These are phyloP conservation scores for Penicillium sp. DNA, from an alignment of 2,329 filamentous ascomycete genomes.

Conservation along the genomic window DNA sequence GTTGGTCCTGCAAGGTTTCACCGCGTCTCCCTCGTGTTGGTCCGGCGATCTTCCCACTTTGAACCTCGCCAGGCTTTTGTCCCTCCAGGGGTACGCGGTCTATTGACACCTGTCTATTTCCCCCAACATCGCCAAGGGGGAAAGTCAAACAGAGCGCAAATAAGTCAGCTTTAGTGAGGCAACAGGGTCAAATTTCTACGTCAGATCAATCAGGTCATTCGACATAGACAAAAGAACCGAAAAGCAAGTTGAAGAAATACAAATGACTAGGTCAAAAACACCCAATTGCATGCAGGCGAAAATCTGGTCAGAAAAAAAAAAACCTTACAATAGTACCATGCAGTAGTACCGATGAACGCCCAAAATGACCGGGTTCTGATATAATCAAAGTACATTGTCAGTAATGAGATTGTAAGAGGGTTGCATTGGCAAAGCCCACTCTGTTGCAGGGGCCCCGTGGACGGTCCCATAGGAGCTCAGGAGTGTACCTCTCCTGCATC, in stretches of 20 bases:
- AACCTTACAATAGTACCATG: background rate
- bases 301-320: background rate
- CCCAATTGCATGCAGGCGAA: background rate
- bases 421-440: constrained; percentile 21
- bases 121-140: constrained; percentile 21
- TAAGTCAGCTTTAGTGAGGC: too few relatives aligned
- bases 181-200: background rate
- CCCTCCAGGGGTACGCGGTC: constrained; percentile 16
- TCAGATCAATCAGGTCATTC: background rate
- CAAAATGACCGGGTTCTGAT: constrained; percentile 1
- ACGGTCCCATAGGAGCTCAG: constrained; percentile 14
- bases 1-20: constrained; percentile 16
- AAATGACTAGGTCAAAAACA: background rate
- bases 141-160: constrained; percentile 2
- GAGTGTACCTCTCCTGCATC: constrained; percentile 17
- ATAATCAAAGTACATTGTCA: constrained; percentile 9
- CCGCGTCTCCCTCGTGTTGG: constrained; percentile 20
- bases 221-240: background rate
- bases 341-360: constrained; percentile 2
- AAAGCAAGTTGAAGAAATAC: background rate
- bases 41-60: constrained; percentile 6
- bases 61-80: constrained; percentile 1
- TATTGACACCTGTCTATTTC: constrained; percentile 17
- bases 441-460: constrained; percentile 18
- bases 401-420: constrained; percentile 18